phyloP scores from a whole-genome alignment of 148 eudicot genomes.

The Vaccinium darrowii region DNA sequence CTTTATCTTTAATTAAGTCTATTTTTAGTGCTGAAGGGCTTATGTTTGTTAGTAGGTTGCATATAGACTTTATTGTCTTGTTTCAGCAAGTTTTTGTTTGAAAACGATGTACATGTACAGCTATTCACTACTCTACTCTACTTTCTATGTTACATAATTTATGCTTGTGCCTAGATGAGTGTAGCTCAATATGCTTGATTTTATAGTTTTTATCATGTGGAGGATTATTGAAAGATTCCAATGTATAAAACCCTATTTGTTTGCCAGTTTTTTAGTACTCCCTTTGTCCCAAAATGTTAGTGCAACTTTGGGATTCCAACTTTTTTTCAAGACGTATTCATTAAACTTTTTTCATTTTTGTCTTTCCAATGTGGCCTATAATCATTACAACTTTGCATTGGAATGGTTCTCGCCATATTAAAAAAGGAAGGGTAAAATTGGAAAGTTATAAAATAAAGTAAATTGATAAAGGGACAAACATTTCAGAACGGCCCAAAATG shows the following conservation, averaged over 20 bases:
- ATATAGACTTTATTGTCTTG: not conserved
- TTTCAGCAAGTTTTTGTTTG: not conserved
- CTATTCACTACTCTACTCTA: not conserved
- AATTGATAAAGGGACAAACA: too few species aligned
- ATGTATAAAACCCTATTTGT: not conserved
- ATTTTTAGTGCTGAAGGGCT: not conserved
- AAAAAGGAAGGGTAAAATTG: too few species aligned
- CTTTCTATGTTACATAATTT: not conserved
- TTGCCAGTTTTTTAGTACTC: not conserved
- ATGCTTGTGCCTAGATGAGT: not conserved
- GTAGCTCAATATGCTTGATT: not conserved
- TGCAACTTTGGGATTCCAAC: too few species aligned
- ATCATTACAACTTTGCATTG: too few species aligned
- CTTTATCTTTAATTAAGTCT: conserved; percentile 3
- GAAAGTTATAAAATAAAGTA: too few species aligned
- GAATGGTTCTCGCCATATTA: too few species aligned
- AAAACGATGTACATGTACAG: not conserved
- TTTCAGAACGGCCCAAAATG: too few species aligned
- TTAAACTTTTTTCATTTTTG: too few species aligned
- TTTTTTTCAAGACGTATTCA: too few species aligned
- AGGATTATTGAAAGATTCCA: not conserved
- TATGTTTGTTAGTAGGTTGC: not conserved
- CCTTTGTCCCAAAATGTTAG: too few species aligned
- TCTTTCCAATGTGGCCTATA: too few species aligned
- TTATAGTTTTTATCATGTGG: not conserved